These are phyloP conservation scores for Corinectria fuckeliana DNA, from an alignment of 2,329 filamentous ascomycete species.

Conservation along the genomic window DNA sequence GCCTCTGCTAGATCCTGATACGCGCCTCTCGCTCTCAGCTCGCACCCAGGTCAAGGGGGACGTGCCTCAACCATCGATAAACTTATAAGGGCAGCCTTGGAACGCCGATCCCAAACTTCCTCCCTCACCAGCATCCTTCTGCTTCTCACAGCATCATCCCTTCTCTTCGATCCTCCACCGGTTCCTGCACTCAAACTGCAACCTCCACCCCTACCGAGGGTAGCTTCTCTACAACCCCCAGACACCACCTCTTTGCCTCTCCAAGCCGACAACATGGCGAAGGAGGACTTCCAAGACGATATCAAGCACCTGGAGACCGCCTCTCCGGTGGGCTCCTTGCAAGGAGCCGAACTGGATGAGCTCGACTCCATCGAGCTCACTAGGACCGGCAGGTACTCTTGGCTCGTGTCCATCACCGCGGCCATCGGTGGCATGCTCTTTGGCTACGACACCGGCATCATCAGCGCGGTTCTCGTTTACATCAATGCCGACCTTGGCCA, in stretches of 20 bases:
- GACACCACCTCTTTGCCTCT: neutral
- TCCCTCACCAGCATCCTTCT: constrained; percentile 20
- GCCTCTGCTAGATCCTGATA: constrained; percentile 1
- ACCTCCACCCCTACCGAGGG: neutral
- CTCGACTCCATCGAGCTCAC: constrained; percentile 36
- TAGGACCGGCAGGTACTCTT: constrained; percentile 33
- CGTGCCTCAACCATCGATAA: constrained; percentile 19
- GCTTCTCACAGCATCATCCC: constrained; percentile 1
- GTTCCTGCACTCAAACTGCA: neutral
- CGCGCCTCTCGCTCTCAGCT: neutral
- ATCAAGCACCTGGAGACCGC: constrained; percentile 31
- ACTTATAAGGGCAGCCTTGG: constrained; percentile 29
- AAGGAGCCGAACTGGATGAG: constrained; percentile 30
- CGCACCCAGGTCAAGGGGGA: constrained; percentile 14
- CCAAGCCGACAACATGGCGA: constrained; percentile 26
- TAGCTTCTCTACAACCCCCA: neutral
- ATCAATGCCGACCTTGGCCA: constrained; percentile 44
- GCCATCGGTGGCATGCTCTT: constrained; percentile 50
- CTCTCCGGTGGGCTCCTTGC: constrained; percentile 19
- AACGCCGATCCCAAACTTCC: constrained; percentile 11
- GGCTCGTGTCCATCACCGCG: constrained; percentile 36
- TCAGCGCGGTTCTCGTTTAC: constrained; percentile 43
- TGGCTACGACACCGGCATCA: constrained; percentile 46
- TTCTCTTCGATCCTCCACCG: neutral
- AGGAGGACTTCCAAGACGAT: constrained; percentile 27